Conservation (phyloP, 495 filamentous ascomycete genomes). For the Rostrohypoxylon terebratum region DNA sequence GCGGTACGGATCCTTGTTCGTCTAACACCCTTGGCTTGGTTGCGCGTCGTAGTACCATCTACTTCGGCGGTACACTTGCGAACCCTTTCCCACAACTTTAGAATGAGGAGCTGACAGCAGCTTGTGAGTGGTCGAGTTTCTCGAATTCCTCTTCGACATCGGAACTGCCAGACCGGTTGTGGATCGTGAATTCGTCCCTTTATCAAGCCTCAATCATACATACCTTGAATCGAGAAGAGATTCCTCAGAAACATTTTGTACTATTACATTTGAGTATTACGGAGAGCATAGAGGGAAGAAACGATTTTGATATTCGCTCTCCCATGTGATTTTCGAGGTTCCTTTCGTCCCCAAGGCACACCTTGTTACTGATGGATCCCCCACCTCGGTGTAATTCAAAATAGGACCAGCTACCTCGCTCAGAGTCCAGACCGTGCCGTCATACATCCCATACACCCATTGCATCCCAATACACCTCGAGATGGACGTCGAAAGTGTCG, state of each 20-base stretch:
- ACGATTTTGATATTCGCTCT: conserved; percentile 11
- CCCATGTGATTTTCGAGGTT: conserved; percentile 11
- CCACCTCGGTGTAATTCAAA: conserved; percentile 42
- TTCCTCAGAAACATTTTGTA: background rate
- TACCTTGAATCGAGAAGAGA: background rate
- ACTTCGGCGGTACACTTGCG: conserved; percentile 41
- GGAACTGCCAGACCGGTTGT: conserved; percentile 41
- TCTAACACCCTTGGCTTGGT: conserved; percentile 33
- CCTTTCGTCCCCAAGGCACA: conserved; percentile 5
- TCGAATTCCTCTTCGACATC: conserved; percentile 39
- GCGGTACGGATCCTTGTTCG: conserved; percentile 28
- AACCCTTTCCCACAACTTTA: conserved; percentile 47
- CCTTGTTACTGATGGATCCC: conserved; percentile 18
- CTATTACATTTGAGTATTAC: conserved; percentile 5
- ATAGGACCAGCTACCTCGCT: conserved; percentile 16
- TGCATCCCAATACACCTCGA: background rate
- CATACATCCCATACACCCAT: conserved; percentile 2
- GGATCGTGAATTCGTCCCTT: conserved; percentile 21
- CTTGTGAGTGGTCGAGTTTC: conserved; percentile 23
- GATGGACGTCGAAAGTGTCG: background rate
- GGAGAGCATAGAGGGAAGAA: background rate
- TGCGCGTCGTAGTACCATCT: conserved; percentile 42
- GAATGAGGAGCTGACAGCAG: conserved; percentile 9
- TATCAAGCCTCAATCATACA: conserved; percentile 1
- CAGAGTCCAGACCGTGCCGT: conserved; percentile 10